These are phyloP conservation scores for Tuber brumale DNA, from an alignment of 495 filamentous ascomycete species.

Conservation along the genomic window DNA sequence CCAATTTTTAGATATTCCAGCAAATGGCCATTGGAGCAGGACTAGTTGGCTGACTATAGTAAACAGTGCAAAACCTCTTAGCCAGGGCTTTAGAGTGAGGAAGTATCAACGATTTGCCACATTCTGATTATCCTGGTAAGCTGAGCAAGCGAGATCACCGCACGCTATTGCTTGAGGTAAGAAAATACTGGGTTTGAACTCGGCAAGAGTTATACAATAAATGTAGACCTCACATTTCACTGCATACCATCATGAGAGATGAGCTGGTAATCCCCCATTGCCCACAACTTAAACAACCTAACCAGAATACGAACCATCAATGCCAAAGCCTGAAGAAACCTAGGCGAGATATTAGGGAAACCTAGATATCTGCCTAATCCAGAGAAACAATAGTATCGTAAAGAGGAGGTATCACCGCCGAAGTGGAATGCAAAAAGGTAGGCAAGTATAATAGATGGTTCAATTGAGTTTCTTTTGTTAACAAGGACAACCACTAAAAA, in stretches of 20 bases:
- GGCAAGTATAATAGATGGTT: too few relatives aligned
- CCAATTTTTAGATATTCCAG: not conserved
- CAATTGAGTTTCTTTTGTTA: too few relatives aligned
- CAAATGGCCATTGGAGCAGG: not conserved
- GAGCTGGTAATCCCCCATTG: too few relatives aligned
- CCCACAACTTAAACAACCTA: too few relatives aligned
- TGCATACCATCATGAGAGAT: not conserved
- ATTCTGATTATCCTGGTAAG: not conserved
- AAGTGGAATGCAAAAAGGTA: too few relatives aligned
- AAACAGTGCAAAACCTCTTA: not conserved
- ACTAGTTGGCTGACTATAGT: conserved; percentile 5
- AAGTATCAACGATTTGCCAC: not conserved
- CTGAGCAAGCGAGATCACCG: conserved; percentile 1
- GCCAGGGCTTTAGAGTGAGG: not conserved
- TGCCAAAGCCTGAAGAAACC: too few relatives aligned
- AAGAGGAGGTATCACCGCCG: too few relatives aligned
- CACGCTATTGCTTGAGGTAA: not conserved
- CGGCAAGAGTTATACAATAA: conserved; percentile 9
- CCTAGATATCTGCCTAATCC: too few relatives aligned
- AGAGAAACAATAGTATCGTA: too few relatives aligned
- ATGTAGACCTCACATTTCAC: not conserved
- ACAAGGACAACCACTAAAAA: too few relatives aligned
- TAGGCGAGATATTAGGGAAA: too few relatives aligned
- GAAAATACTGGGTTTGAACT: not conserved
- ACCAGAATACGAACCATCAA: too few relatives aligned